Base-by-base conservation (phyloP, 1,139 yeast genomes). In the Candida buenavistaensis region DNA sequence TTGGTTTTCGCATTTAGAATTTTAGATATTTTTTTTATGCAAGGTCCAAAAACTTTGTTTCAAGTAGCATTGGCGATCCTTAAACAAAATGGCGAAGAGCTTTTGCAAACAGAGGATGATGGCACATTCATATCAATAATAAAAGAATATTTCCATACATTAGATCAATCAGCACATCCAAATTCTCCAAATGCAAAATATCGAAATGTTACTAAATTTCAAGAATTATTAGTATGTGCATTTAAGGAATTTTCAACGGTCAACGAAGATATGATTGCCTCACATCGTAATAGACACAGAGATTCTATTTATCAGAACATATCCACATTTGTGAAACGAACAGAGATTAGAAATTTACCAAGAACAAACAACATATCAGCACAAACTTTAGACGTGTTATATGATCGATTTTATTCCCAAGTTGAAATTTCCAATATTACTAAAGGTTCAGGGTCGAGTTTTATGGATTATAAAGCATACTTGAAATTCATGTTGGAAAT, bases 51-150 rank as follows among this genome's bases (percentile, higher is more conserved):
- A 44, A 83, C 95, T 0, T 64, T 94, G 23, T 94, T 94, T 58
- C 98, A 94, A 59, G 94, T 92, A 9, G 96, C 96, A 0, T 64
- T 94, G 44, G 98, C 97, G 1, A 78, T 92, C 17, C 62, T 94
- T 37, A 79, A 90, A 45, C 70, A 90, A 28, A 90, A 90, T 51
- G 96, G 96, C 1, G 97, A 89, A 44, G 84, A 78, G 43, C 65
- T 94, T 14, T 59, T 94, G 32, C 70, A 76, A 40, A 81, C 90
- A 6, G 87, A 81, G 45, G 99, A 94, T 59, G 98, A 94, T 54
- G 97, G 98, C 3, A 79, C 83, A 45, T 89, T 94, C 47, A 86
- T 94, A 30, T 83, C 87, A 5, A 78, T 90, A 17, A 72, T 94
- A 42, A 92, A 92, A 52, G 78, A 81, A 24, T 94, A 85, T 58